phyloP scores from a whole-genome alignment of 768 basidiomycete genomes.

The Lactifluus rugatus region DNA sequence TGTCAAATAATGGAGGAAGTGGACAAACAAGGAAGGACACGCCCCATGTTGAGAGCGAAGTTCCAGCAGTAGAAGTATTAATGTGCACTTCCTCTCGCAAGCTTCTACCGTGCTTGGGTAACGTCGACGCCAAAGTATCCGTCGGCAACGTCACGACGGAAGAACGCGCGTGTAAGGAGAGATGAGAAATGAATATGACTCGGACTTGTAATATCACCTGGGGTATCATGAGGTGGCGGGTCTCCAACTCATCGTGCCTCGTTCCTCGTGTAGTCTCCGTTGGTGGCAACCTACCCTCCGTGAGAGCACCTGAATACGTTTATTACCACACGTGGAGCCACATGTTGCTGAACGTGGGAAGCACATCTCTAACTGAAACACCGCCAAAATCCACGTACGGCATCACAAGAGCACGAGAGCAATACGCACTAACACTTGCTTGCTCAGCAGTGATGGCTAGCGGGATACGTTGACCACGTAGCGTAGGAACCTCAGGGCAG shows the following conservation, averaged over 20 bases:
- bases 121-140: not conserved
- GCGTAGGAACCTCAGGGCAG: not conserved
- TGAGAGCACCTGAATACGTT: not conserved
- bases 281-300: not conserved
- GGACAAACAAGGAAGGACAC: conserved; percentile 2
- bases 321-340: not conserved
- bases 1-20: not conserved
- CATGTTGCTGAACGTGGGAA: conserved; percentile 1
- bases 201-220: not conserved
- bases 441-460: not conserved
- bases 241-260: conserved; percentile 5
- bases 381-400: not conserved
- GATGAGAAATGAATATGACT: not conserved
- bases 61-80: not conserved
- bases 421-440: not conserved
- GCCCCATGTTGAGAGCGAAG: conserved; percentile 9
- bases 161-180: not conserved
- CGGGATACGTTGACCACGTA: not conserved
- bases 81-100: not conserved
- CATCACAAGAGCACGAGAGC: not conserved
- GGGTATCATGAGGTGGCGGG: not conserved
- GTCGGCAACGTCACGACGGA: not conserved
- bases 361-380: not conserved
- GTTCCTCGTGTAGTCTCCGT: not conserved
- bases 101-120: conserved; percentile 8